A percentile compares a stretch with the other conserved stretches of the same genome.
phyloP scores from a whole-genome alignment of 78 protist species.

The Pelomyxa schiedti region DNA sequence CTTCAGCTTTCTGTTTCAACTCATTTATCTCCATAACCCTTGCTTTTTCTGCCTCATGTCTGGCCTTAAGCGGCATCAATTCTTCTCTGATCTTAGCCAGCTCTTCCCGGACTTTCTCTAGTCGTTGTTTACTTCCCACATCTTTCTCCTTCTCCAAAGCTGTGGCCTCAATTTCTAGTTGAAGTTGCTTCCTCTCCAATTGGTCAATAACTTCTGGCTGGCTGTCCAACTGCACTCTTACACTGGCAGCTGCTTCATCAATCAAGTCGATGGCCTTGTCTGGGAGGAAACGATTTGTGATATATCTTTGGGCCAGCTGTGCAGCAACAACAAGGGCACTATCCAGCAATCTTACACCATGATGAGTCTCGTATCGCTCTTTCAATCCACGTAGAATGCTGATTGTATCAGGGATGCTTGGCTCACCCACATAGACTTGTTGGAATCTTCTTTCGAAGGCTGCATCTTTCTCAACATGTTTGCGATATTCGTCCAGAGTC shows the following conservation, averaged over 20 bases:
- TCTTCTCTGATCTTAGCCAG: conserved; percentile 47
- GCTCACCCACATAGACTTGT: conserved; percentile 84
- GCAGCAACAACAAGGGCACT: conserved; percentile 91
- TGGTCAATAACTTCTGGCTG: conserved; percentile 86
- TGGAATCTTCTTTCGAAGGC: conserved; percentile 97
- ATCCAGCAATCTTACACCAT: conserved; percentile 90
- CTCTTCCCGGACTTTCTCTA: conserved; percentile 38
- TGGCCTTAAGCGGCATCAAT: conserved; percentile 62
- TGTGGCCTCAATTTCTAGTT: conserved; percentile 80
- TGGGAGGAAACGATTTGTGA: conserved; percentile 89
- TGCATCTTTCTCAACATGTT: conserved; percentile 94
- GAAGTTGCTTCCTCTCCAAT: conserved; percentile 72
- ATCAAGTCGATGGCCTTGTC: conserved; percentile 98
- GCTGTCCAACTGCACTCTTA: conserved; percentile 84
- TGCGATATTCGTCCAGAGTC: conserved; percentile 90
- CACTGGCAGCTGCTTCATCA: conserved; percentile 91
- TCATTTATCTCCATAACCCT: conserved; percentile 57
- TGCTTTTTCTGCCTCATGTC: conserved; percentile 66
- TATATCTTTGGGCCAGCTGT: conserved; percentile 79
- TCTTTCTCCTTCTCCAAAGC: conserved; percentile 69
- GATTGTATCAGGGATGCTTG: conserved; percentile 82
- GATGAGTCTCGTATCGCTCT: conserved; percentile 82
- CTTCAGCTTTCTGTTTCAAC: conserved; percentile 60
- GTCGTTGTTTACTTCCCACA: conserved; percentile 49
- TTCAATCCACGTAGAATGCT: conserved; percentile 94